Base-by-base conservation (phyloP, 306 rosid species). In the Senna tora region DNA sequence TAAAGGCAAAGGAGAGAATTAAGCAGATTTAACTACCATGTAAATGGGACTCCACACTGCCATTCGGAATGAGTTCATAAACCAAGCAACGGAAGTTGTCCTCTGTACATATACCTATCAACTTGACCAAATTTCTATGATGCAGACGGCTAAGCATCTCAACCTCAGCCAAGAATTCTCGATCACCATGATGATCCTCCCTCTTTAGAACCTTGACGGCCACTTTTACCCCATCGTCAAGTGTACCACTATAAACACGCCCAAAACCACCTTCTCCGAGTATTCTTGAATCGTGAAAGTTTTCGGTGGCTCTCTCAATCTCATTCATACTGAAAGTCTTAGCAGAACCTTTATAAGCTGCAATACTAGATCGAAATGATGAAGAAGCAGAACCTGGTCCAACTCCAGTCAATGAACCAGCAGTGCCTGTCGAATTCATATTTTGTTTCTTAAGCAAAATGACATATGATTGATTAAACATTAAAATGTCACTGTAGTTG, bases 81-180 rank as follows among this genome's bases (percentile, higher is more conserved):
- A 94, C 91, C 69, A 94, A 83, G 86, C 96, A 86, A 50, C 99
- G 96, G 80, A 57, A 65, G 71, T 66, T 88, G 56, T 77, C 86
- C 72, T 91, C 99, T 12, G 90, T 71, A 39, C 99, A 91, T 79
- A 89, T 94, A 56, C 97, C 99, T 56, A 94, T 89, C 86, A 94
- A 75, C 86, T 89, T 94, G 61, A 94, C 98, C 84, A 94, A 81
- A 65, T 94, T 94, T 74, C 98, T 86, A 80, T 94, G 98, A 79
- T 94, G 98, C 76, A 91, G 97, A 57, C 97, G 98, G 81, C 97
- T 91, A 67, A 94, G 97, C 97, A 94, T 94, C 84, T 94, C 98
- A 50, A 94, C 98, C 86, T 94, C 98, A 33, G 98, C 92, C 62
- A 87, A 83, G 82, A 94, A 94, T 80, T 91, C 98, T 28, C 96